Evolutionary conservation across 805 yeast species (phyloP).

Genomic region (Suhomyces prunicola): DNA sequence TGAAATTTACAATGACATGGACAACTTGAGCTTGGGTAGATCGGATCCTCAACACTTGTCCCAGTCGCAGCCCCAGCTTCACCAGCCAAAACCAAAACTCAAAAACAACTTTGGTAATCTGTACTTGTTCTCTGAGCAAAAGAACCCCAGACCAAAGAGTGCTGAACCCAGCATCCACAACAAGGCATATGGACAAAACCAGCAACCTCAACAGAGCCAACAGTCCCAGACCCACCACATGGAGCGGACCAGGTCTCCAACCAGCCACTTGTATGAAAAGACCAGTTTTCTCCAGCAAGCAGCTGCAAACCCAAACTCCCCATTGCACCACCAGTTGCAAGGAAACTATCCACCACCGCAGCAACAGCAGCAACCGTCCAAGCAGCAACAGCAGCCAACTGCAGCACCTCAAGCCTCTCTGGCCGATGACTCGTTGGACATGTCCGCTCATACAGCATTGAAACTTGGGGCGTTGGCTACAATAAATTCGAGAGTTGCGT

Average conservation of each 20-base stretch:
- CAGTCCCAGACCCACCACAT: slow-evolving; percentile 16
- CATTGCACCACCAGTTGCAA: slow-evolving; percentile 10
- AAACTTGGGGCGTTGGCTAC: slow-evolving; percentile 68
- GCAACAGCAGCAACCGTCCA: slow-evolving; percentile 10
- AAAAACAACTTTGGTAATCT: slow-evolving; percentile 11
- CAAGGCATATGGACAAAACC: slow-evolving; percentile 16
- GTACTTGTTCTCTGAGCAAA: slow-evolving; percentile 17
- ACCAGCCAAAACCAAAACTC: slow-evolving; percentile 40
- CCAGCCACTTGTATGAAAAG: slow-evolving; percentile 42
- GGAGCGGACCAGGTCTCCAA: slow-evolving; percentile 39
- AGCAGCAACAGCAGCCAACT: slow-evolving; percentile 8
- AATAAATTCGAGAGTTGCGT: slow-evolving; percentile 53
- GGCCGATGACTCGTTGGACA: slow-evolving; percentile 23
- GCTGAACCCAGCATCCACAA: slow-evolving; percentile 37
- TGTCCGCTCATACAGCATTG: slow-evolving; percentile 41
- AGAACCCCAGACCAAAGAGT: slow-evolving; percentile 38
- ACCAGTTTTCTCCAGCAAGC: slow-evolving; percentile 41
- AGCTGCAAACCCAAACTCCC: slow-evolving; percentile 16
- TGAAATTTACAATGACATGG: slow-evolving; percentile 15
- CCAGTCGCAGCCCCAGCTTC: slow-evolving; percentile 14
- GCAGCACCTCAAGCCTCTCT: background rate
- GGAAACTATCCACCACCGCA: slow-evolving; percentile 1
- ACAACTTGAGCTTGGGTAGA: slow-evolving; percentile 12
- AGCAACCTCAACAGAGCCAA: slow-evolving; percentile 6
- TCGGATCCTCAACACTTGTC: background rate